phyloP scores from a whole-genome alignment of 1,284 basidiomycete genomes.

The Ceratobasidium sp. region DNA sequence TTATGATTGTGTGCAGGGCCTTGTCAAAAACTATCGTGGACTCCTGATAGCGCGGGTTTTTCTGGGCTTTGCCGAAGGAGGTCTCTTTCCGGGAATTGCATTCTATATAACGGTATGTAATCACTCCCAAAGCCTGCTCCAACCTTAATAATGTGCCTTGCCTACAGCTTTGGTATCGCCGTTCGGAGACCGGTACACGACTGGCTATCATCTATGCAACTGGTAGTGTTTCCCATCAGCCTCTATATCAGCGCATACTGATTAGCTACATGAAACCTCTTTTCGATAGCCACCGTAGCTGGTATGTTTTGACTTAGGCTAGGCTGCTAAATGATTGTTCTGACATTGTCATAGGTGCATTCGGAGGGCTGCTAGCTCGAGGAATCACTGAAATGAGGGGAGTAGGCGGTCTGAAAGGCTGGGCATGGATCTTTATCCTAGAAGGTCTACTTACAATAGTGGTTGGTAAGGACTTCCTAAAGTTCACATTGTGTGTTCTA shows the following conservation, averaged over 20 bases:
- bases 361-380: slow-evolving; percentile 72
- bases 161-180: slow-evolving; percentile 58
- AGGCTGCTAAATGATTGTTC: too few relatives aligned
- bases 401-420: slow-evolving; percentile 69
- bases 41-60: slow-evolving; percentile 72
- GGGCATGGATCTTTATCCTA: slow-evolving; percentile 80
- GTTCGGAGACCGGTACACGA: slow-evolving; percentile 39
- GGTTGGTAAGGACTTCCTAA: slow-evolving; percentile 56
- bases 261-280: too few relatives aligned
- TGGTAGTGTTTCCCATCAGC: too few relatives aligned
- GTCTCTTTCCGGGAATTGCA: slow-evolving; percentile 71
- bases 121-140: too few relatives aligned
- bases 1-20: slow-evolving; percentile 10
- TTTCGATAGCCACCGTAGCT: too few relatives aligned
- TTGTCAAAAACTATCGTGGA: slow-evolving; percentile 64
- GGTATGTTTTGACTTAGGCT: too few relatives aligned
- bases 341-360: slow-evolving; percentile 69
- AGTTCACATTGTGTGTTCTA: not conserved
- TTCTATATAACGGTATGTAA: slow-evolving; percentile 65
- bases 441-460: slow-evolving; percentile 78
- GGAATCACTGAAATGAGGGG: slow-evolving; percentile 78
- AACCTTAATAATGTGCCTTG: not conserved
- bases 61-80: slow-evolving; percentile 77
- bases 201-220: slow-evolving; percentile 44
- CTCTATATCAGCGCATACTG: not conserved